These are phyloP conservation scores for Serendipita vermifera DNA, from an alignment of 768 basidiomycete genomes.

Conservation along the genomic window DNA sequence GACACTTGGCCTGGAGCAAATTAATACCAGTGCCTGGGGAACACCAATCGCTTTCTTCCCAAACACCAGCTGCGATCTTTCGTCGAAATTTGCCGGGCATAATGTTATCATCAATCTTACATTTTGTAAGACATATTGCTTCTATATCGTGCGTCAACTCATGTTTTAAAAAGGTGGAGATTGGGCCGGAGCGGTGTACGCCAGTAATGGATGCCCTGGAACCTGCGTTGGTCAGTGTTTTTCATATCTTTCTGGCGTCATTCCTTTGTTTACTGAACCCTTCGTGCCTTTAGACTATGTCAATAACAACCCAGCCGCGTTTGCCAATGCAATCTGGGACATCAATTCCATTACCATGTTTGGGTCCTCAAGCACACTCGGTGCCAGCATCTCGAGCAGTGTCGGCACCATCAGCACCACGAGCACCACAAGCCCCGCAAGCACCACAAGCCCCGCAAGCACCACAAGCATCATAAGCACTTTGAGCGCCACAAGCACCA, in stretches of 20 bases:
- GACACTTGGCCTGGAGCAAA: not conserved
- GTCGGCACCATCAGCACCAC: too few species aligned
- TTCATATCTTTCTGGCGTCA: not conserved
- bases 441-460: too few species aligned
- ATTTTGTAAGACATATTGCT: slow-evolving; percentile 13
- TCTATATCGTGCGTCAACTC: not conserved
- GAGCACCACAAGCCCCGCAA: too few species aligned
- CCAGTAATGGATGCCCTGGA: slow-evolving; percentile 11
- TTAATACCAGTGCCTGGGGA: slow-evolving; percentile 12
- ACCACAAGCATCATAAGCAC: too few species aligned
- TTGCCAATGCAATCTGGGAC: slow-evolving; percentile 19
- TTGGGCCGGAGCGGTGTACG: slow-evolving; percentile 13
- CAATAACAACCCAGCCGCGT: slow-evolving; percentile 17
- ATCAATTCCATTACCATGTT: slow-evolving; percentile 16
- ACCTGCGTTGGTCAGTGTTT: slow-evolving; percentile 14
- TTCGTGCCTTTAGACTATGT: slow-evolving; percentile 15
- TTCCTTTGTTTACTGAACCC: not conserved
- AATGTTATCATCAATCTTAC: slow-evolving; percentile 18
- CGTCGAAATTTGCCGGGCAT: slow-evolving; percentile 14
- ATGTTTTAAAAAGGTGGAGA: not conserved
- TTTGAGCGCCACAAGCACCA: too few species aligned
- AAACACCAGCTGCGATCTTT: slow-evolving; percentile 14
- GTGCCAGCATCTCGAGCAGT: too few species aligned
- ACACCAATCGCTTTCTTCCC: slow-evolving; percentile 16
- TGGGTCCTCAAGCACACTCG: not conserved